Evolutionary conservation across 1,139 yeast genomes (phyloP), one percentile per base, ranked within the genome.

Genomic region (Williopsis jadinii): DNA sequence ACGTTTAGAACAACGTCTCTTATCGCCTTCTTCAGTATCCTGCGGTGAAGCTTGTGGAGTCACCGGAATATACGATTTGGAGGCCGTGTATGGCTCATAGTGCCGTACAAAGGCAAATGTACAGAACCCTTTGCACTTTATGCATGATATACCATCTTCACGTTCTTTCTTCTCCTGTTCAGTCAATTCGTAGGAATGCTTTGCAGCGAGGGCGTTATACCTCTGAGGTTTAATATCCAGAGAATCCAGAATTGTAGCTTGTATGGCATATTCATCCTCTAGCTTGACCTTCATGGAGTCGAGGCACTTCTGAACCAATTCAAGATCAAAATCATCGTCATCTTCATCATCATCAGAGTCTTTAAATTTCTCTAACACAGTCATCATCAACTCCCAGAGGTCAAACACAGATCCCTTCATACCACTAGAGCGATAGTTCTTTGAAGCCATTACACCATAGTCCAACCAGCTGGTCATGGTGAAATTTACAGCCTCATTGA

Each of bases 401-500:
- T 66, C 68, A 48, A 66, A 65, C 9, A 65, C 66, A 26, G 66
- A 59, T 15, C 55, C 52, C 47, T 64, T 66, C 8, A 51, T 52
- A 2, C 38, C 39, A 10, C 28, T 36, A 10, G 41, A 46, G 49
- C 68, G 70, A 56, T 84, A 84, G 49, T 80, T 84, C 14, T 58
- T 48, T 3, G 80, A 66, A 0, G 90, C 75, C 37, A 66, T 62
- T 11, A 77, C 71, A 2, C 92, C 90, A 58, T 64, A 77, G 12
- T 71, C 74, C 26, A 84, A 59, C 94, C 94, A 84, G 36, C 71
- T 68, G 40, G 76, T 73, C 69, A 79, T 70, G 3, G 90, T 84
- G 59, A 84, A 84, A 56, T 84, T 84, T 9, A 84, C 94, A 2
- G 92, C 88, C 54, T 84, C 94, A 46, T 85, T 85, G 46, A 84